Percentiles rank a stretch among this genome's conserved stretches.
Conservation (phyloP, 2,329 filamentous ascomycete species). For the Colletotrichum eleusines region DNA sequence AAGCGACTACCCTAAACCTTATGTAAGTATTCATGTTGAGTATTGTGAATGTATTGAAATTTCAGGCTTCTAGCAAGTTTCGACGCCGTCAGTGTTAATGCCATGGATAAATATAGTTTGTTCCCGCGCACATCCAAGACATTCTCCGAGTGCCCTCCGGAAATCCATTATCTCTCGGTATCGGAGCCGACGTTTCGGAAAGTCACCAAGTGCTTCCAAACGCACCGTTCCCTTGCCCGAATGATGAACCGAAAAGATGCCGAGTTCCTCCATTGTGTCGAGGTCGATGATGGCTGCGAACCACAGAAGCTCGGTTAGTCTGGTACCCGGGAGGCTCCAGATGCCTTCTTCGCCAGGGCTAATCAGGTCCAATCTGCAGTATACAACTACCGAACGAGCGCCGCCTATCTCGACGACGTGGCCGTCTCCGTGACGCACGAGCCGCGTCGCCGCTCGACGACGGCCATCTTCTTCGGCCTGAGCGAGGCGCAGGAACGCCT, state of each 20-base stretch:
- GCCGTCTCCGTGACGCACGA: not conserved
- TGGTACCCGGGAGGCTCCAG: not conserved
- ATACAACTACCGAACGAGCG: not conserved
- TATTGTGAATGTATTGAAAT: not conserved
- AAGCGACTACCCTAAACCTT: not conserved
- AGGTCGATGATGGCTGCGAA: not conserved
- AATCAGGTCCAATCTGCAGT: not conserved
- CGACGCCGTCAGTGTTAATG: not conserved
- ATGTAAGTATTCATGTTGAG: not conserved
- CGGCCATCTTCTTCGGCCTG: not conserved
- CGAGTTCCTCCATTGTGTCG: not conserved
- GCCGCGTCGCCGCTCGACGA: not conserved
- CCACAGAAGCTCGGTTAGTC: not conserved
- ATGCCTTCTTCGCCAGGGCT: not conserved
- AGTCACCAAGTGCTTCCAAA: not conserved
- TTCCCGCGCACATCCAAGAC: not conserved
- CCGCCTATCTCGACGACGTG: not conserved
- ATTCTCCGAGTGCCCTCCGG: not conserved
- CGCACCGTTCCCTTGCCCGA: not conserved
- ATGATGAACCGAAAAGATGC: not conserved
- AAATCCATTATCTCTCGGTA: not conserved
- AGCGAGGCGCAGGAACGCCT: not conserved
- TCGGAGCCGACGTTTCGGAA: not conserved
- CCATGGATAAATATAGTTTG: not conserved
- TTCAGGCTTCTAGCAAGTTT: not conserved